Evolutionary conservation across 352 stramenopile genomes (phyloP).

Genomic region (Globisporangium mamillatum): DNA sequence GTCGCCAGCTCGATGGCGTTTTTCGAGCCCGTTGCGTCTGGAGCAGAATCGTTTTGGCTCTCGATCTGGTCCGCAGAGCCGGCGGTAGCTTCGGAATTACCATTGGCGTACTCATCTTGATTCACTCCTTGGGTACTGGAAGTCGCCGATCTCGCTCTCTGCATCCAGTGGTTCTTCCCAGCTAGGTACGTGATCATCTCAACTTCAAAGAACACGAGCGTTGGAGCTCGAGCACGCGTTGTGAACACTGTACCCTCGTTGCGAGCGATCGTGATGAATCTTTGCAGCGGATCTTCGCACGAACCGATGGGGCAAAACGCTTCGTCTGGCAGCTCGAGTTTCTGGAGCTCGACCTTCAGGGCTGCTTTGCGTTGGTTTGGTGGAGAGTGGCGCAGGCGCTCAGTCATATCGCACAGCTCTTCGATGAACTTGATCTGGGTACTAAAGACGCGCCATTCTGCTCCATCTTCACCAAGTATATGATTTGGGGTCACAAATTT

Average conservation of each 20-base stretch:
- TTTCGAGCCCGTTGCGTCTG: slow-evolving; percentile 25
- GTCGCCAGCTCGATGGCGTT: slow-evolving; percentile 76
- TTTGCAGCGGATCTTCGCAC: slow-evolving; percentile 58
- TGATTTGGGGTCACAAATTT: slow-evolving; percentile 22
- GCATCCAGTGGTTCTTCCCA: slow-evolving; percentile 53
- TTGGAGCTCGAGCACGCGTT: slow-evolving; percentile 81
- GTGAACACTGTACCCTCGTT: slow-evolving; percentile 84
- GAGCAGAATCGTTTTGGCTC: slow-evolving; percentile 12
- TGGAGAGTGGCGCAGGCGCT: slow-evolving; percentile 57
- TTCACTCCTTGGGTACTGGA: slow-evolving; percentile 1
- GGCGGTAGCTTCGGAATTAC: neutral
- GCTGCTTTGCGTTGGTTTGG: slow-evolving; percentile 58
- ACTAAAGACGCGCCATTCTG: slow-evolving; percentile 50
- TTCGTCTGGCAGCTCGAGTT: slow-evolving; percentile 49
- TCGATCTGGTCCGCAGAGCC: neutral
- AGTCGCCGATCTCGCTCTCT: slow-evolving; percentile 40
- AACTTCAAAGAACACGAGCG: slow-evolving; percentile 84
- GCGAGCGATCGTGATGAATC: slow-evolving; percentile 58
- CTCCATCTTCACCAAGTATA: slow-evolving; percentile 11
- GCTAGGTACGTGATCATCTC: slow-evolving; percentile 36
- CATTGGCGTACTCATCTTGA: neutral
- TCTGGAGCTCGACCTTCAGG: slow-evolving; percentile 55
- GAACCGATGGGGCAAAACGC: slow-evolving; percentile 71
- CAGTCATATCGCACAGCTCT: slow-evolving; percentile 73
- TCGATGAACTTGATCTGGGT: slow-evolving; percentile 73